Evolutionary conservation across 768 basidiomycete species (phyloP).

Genomic region (Boletus tomentosulus): DNA sequence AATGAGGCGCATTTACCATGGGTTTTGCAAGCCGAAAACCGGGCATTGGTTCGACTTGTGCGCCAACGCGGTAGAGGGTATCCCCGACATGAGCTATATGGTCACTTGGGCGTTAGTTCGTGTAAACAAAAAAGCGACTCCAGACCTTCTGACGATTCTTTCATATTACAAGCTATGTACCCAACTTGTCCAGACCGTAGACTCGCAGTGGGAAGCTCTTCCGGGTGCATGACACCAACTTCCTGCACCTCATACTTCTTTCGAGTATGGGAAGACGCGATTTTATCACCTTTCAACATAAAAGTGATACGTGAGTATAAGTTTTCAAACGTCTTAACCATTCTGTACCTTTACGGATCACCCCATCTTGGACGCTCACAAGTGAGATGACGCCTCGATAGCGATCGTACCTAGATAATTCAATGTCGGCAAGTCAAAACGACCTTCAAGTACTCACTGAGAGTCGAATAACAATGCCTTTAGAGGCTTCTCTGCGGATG

Average conservation of each 20-base stretch:
- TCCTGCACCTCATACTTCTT: constrained; percentile 89
- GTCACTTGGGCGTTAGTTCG: constrained; percentile 1
- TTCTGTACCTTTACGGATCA: constrained; percentile 69
- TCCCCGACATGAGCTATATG: constrained; percentile 86
- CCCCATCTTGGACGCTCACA: constrained; percentile 75
- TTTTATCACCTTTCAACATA: constrained; percentile 70
- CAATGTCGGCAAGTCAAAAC: not conserved
- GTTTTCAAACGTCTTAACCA: not conserved
- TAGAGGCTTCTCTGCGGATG: constrained; percentile 48
- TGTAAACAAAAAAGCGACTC: not conserved
- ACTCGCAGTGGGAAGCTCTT: constrained; percentile 69
- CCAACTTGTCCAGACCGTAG: constrained; percentile 81
- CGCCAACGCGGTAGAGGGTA: constrained; percentile 76
- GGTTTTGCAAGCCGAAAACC: constrained; percentile 91
- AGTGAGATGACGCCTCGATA: constrained; percentile 96
- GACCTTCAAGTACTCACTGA: constrained; percentile 48
- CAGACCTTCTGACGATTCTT: constrained; percentile 87
- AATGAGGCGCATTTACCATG: constrained; percentile 56
- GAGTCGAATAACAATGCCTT: constrained; percentile 94
- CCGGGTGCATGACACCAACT: constrained; percentile 86
- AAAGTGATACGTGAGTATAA: not conserved
- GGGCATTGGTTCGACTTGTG: constrained; percentile 75
- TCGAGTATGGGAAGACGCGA: constrained; percentile 76
- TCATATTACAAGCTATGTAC: constrained; percentile 95
- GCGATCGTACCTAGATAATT: constrained; percentile 72